Percentiles rank a stretch among this genome's conserved stretches.
These are phyloP conservation scores for Boletus coccyginus DNA, from an alignment of 768 basidiomycete species.

Conservation along the genomic window DNA sequence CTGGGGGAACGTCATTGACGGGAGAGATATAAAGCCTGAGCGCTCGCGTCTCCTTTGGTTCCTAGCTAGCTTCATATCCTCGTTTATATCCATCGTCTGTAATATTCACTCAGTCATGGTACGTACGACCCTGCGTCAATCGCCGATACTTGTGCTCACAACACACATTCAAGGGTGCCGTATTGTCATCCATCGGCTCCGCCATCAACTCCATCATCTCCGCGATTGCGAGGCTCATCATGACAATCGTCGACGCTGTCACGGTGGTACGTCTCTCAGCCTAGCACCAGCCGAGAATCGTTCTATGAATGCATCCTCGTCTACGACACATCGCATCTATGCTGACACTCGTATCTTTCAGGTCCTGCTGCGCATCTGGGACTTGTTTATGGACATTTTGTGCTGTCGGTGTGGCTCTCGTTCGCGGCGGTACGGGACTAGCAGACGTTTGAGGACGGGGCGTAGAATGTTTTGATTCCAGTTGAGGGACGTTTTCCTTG, in stretches of 20 bases:
- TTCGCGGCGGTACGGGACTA: conserved; percentile 9
- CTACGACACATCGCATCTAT: not conserved
- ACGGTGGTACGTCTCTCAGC: conserved; percentile 48
- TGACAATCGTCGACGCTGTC: conserved; percentile 52
- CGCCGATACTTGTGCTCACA: not conserved
- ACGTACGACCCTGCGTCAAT: not conserved
- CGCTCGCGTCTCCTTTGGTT: not conserved
- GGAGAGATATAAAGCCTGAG: not conserved
- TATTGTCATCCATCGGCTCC: conserved; percentile 61
- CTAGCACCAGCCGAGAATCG: not conserved
- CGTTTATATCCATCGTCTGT: not conserved
- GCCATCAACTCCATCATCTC: conserved; percentile 58
- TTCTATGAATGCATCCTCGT: not conserved
- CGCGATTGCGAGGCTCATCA: conserved; percentile 53
- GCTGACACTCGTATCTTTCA: conserved; percentile 20
- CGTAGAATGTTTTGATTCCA: not conserved
- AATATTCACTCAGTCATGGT: conserved; percentile 1
- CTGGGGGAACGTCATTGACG: too few species aligned
- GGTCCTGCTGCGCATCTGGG: conserved; percentile 65
- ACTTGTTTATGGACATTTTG: conserved; percentile 51
- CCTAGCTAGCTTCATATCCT: not conserved
- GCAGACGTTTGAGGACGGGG: not conserved
- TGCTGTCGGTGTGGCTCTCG: conserved; percentile 42
- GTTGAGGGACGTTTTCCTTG: not conserved
- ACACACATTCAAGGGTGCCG: conserved; percentile 44